Conservation (phyloP, 148 eudicot species). For the Amaranthus hypochondriacus region DNA sequence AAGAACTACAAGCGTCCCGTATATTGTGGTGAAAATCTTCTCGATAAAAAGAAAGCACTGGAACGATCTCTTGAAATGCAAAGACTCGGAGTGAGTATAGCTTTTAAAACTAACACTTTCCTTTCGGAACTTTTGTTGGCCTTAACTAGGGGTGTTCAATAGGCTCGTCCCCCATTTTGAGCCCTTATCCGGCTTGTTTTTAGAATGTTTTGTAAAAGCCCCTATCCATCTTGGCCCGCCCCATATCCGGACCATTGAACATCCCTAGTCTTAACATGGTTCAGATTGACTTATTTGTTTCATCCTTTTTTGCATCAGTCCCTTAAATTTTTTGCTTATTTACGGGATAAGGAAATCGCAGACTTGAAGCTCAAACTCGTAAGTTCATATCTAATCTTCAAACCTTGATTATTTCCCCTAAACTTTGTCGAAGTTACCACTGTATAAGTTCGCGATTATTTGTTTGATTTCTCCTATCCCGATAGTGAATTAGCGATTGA, state of each 20-base stretch:
- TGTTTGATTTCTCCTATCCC: not conserved
- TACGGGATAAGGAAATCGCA: slow-evolving; percentile 56
- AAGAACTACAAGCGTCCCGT: slow-evolving; percentile 82
- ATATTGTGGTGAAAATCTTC: slow-evolving; percentile 44
- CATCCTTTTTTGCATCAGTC: slow-evolving; percentile 44
- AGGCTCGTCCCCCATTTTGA: too few relatives aligned
- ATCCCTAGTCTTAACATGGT: too few relatives aligned
- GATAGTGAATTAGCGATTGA: not conserved
- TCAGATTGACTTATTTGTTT: not conserved
- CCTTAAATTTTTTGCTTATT: slow-evolving; percentile 67
- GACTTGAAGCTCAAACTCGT: slow-evolving; percentile 64
- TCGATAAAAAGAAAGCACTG: slow-evolving; percentile 74
- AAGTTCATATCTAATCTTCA: slow-evolving; percentile 13
- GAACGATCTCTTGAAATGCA: slow-evolving; percentile 80
- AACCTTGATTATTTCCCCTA: not conserved
- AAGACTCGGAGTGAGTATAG: slow-evolving; percentile 75
- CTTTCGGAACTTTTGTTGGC: not conserved
- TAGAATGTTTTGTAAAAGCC: too few relatives aligned
- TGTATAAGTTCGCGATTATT: not conserved
- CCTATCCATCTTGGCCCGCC: too few relatives aligned
- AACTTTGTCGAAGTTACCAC: not conserved
- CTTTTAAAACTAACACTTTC: not conserved
- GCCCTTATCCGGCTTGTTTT: too few relatives aligned
- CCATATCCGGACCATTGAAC: too few relatives aligned
- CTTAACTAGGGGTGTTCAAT: not conserved